Conservation (phyloP, 306 rosid genomes). For the Hippophae tibetana region DNA sequence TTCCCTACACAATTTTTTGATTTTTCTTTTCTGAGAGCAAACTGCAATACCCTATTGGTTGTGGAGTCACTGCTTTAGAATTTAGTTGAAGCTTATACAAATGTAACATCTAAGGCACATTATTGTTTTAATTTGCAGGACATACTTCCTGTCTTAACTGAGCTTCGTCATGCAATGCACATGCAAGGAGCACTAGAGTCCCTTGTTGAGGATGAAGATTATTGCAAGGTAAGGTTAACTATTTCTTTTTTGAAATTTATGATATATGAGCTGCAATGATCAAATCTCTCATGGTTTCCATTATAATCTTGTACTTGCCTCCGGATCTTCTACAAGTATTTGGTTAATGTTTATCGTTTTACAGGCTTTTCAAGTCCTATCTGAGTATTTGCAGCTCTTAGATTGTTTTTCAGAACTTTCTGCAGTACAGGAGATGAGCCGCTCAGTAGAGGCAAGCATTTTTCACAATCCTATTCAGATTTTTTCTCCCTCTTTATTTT, state of each 20-base stretch:
- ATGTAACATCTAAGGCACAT: background rate
- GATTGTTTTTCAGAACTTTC: conserved; percentile 86
- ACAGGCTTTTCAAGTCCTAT: conserved; percentile 95
- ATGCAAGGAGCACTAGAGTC: conserved; percentile 86
- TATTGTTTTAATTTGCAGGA: conserved; percentile 43
- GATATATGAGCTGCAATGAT: conserved; percentile 8
- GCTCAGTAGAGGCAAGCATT: conserved; percentile 76
- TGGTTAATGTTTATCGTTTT: conserved; percentile 22
- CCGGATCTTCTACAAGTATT: conserved; percentile 6
- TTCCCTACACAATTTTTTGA: conserved; percentile 13
- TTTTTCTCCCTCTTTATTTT: background rate
- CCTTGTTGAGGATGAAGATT: conserved; percentile 84
- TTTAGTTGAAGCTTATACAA: background rate
- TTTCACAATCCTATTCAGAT: conserved; percentile 2
- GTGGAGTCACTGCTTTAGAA: background rate
- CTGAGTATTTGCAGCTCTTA: conserved; percentile 87
- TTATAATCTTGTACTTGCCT: conserved; percentile 14
- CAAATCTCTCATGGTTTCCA: conserved; percentile 4
- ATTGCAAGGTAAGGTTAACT: conserved; percentile 64
- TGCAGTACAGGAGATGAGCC: conserved; percentile 89
- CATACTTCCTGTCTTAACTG: conserved; percentile 69
- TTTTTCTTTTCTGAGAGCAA: background rate
- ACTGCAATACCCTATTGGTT: background rate
- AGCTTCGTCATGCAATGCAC: conserved; percentile 66
- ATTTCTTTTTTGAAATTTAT: conserved; percentile 23